phyloP scores from a whole-genome alignment of 768 basidiomycete species.

The Amanita jacksonii region DNA sequence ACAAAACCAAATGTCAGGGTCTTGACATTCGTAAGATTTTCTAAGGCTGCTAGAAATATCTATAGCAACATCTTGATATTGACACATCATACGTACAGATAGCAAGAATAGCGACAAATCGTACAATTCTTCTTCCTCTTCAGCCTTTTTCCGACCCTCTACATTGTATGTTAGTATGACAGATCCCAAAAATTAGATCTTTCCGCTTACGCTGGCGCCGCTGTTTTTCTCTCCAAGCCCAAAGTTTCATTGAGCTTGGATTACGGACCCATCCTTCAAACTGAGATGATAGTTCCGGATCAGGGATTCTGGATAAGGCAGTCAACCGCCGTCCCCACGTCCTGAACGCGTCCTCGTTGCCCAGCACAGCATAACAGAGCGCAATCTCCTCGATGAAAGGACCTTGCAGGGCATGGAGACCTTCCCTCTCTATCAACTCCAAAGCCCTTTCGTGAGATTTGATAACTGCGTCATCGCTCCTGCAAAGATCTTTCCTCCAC shows the following conservation, averaged over 20 bases:
- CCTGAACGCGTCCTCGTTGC: constrained; percentile 25
- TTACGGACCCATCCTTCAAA: constrained; percentile 23
- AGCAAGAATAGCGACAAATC: too few relatives aligned
- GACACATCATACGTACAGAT: too few relatives aligned
- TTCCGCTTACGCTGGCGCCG: constrained; percentile 12
- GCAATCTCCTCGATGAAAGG: constrained; percentile 35
- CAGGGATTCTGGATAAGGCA: constrained; percentile 16
- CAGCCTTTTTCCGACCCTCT: too few relatives aligned
- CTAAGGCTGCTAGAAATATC: too few relatives aligned
- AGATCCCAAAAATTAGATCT: too few relatives aligned
- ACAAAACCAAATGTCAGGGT: too few relatives aligned
- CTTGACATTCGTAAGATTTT: too few relatives aligned
- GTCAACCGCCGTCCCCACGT: constrained; percentile 27
- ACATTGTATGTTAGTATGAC: too few relatives aligned
- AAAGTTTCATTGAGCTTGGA: constrained; percentile 23
- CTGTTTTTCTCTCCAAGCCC: constrained; percentile 35
- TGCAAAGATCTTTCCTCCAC: constrained; percentile 33
- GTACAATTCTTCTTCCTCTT: too few relatives aligned
- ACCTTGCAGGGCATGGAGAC: constrained; percentile 30
- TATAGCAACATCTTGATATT: too few relatives aligned
- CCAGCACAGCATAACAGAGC: constrained; percentile 31
- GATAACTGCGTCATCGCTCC: constrained; percentile 30
- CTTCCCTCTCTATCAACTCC: constrained; percentile 29
- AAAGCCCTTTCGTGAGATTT: constrained; percentile 28
- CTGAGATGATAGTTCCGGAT: constrained; percentile 19